phyloP scores from a whole-genome alignment of 768 basidiomycete genomes.

The Agrocybe pediades region DNA sequence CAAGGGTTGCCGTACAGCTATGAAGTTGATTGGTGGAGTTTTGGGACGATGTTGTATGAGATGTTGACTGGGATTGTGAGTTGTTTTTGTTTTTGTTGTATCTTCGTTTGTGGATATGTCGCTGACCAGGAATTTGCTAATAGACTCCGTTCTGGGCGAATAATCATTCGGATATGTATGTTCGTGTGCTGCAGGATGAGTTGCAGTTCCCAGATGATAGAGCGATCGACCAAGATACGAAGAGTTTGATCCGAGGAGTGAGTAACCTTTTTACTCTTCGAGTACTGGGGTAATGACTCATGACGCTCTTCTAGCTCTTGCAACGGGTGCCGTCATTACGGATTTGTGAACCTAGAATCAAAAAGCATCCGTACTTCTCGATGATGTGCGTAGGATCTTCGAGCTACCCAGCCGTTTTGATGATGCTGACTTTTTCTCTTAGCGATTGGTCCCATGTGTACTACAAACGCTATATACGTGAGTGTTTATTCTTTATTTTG shows the following conservation, averaged over 20 bases:
- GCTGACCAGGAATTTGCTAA: slow-evolving; percentile 11
- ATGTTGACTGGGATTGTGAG: slow-evolving; percentile 94
- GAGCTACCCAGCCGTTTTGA: slow-evolving; percentile 12
- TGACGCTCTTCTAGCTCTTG: slow-evolving; percentile 59
- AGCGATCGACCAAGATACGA: slow-evolving; percentile 93
- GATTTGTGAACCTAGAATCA: slow-evolving; percentile 91
- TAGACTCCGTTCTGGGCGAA: slow-evolving; percentile 93
- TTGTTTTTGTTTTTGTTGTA: slow-evolving; percentile 24
- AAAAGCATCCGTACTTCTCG: slow-evolving; percentile 92
- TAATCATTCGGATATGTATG: slow-evolving; percentile 95
- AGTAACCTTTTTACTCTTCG: slow-evolving; percentile 29
- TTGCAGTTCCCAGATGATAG: slow-evolving; percentile 87
- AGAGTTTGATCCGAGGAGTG: slow-evolving; percentile 92
- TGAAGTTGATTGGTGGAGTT: slow-evolving; percentile 98
- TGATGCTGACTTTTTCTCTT: slow-evolving; percentile 19
- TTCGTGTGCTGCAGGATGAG: slow-evolving; percentile 88
- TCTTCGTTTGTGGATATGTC: background rate
- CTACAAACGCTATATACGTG: slow-evolving; percentile 92
- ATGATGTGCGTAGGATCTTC: slow-evolving; percentile 68
- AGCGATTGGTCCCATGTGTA: slow-evolving; percentile 95
- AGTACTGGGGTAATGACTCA: slow-evolving; percentile 2
- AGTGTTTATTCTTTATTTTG: slow-evolving; percentile 29
- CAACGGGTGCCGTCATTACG: slow-evolving; percentile 91
- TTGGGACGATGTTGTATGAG: slow-evolving; percentile 97
- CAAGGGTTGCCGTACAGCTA: slow-evolving; percentile 89